phyloP scores from a whole-genome alignment of 2,329 filamentous ascomycete species.

The Lasiodiplodia hormozganensis region DNA sequence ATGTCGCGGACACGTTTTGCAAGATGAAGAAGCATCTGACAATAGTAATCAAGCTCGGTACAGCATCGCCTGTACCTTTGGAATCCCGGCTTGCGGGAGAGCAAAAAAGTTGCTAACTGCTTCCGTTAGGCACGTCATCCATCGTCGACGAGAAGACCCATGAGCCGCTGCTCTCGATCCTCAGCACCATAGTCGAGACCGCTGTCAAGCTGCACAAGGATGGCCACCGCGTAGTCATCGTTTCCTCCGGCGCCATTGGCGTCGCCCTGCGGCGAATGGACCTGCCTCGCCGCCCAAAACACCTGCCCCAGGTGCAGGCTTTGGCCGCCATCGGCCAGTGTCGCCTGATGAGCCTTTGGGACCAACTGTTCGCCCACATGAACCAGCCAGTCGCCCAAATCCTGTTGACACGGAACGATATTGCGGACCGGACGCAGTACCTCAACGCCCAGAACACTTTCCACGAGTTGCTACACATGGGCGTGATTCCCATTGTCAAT shows the following conservation, averaged over 20 bases:
- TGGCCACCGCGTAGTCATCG: constrained; percentile 93
- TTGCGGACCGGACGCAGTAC: constrained; percentile 94
- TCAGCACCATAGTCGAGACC: constrained; percentile 93
- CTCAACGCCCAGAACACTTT: constrained; percentile 97
- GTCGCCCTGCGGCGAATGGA: constrained; percentile 92
- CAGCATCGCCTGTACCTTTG: constrained; percentile 39
- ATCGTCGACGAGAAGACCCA: constrained; percentile 97
- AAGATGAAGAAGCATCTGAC: constrained; percentile 76
- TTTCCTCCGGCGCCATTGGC: constrained; percentile 96
- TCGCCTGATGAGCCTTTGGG: constrained; percentile 93
- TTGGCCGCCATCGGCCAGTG: constrained; percentile 96
- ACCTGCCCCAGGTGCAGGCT: constrained; percentile 88
- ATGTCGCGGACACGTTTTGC: constrained; percentile 34
- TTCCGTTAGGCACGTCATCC: constrained; percentile 83
- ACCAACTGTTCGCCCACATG: constrained; percentile 86
- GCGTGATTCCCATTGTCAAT: constrained; percentile 97
- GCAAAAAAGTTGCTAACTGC: constrained; percentile 39
- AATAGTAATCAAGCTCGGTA: constrained; percentile 89
- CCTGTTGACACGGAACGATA: constrained; percentile 91
- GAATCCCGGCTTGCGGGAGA: constrained; percentile 32
- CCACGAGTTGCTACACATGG: constrained; percentile 87
- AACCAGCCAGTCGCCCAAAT: constrained; percentile 94
- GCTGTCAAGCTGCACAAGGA: constrained; percentile 85
- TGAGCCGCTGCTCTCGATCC: constrained; percentile 87
- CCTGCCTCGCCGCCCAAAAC: constrained; percentile 84